A percentile compares a stretch with the other conserved stretches of the same genome.
These are phyloP conservation scores for Aureobasidium sp. DNA, from an alignment of 2,329 filamentous ascomycete genomes.

Conservation along the genomic window DNA sequence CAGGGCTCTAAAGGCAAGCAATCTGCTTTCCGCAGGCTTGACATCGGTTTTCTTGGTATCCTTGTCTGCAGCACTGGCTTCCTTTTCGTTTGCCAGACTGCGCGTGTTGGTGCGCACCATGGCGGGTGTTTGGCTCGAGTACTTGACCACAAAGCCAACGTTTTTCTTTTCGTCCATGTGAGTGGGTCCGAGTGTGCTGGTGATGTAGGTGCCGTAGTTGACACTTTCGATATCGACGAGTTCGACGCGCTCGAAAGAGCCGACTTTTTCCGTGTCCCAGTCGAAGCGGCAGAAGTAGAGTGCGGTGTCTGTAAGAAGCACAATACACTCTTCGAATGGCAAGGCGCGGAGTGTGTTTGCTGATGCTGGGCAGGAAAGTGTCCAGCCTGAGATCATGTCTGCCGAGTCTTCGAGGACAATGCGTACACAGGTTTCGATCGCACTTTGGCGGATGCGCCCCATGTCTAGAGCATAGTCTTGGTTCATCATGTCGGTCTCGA, in stretches of 20 bases:
- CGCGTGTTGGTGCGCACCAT: constrained; percentile 77
- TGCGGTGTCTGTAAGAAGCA: constrained; percentile 76
- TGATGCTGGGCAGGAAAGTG: constrained; percentile 65
- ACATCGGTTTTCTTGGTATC: constrained; percentile 22
- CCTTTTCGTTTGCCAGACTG: constrained; percentile 55
- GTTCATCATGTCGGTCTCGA: constrained; percentile 87
- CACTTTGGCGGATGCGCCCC: constrained; percentile 72
- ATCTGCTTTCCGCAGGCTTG: constrained; percentile 20
- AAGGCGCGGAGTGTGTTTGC: constrained; percentile 58
- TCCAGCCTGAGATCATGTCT: constrained; percentile 84
- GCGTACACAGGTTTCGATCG: constrained; percentile 80
- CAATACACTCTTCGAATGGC: constrained; percentile 79
- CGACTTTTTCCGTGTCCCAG: constrained; percentile 91
- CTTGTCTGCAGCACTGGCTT: constrained; percentile 29
- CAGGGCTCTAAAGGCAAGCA: constrained; percentile 51
- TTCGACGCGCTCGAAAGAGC: constrained; percentile 79
- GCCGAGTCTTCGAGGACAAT: constrained; percentile 80
- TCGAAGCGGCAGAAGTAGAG: constrained; percentile 88
- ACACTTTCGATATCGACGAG: constrained; percentile 65
- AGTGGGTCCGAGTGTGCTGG: constrained; percentile 68
- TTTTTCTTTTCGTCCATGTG: constrained; percentile 71
- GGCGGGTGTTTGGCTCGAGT: constrained; percentile 62
- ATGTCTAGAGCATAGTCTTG: constrained; percentile 86
- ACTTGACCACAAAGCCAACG: constrained; percentile 73
- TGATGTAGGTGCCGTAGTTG: constrained; percentile 80